Evolutionary conservation across 106 monocot genomes (phyloP).

Genomic region (Hemerocallis citrina): DNA sequence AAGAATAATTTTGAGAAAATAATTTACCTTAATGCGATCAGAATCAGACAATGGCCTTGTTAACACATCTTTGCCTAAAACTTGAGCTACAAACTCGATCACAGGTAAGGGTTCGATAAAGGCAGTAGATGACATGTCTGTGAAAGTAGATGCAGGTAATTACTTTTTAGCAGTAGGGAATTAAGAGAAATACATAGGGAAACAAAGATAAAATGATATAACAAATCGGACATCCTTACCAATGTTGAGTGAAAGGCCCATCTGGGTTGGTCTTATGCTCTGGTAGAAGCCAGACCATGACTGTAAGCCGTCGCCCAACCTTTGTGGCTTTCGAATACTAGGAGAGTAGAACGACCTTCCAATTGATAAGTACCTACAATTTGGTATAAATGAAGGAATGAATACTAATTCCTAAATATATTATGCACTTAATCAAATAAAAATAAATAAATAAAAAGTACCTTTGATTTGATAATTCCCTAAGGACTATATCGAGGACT

Average conservation of each 20-base stretch:
- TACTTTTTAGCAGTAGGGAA: background rate
- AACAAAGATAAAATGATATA: background rate
- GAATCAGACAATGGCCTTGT: conserved; percentile 79
- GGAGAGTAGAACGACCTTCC: conserved; percentile 88
- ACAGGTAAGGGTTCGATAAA: conserved; percentile 95
- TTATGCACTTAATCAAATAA: background rate
- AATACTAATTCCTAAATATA: too few relatives aligned
- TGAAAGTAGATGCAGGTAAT: background rate
- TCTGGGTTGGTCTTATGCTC: conserved; percentile 89
- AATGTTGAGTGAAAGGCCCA: conserved; percentile 91
- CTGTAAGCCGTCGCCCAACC: conserved; percentile 79
- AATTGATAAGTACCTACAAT: conserved; percentile 52
- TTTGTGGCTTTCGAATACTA: conserved; percentile 68
- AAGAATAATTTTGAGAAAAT: too few relatives aligned
- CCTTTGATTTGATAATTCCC: conserved; percentile 63
- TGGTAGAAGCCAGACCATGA: conserved; percentile 94
- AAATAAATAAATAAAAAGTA: conserved; percentile 7
- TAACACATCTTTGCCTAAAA: conserved; percentile 63
- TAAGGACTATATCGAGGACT: conserved; percentile 78
- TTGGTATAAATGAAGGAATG: background rate
- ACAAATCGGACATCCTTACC: conserved; percentile 33
- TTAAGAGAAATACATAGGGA: too few relatives aligned
- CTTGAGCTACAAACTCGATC: conserved; percentile 78
- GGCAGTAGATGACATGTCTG: conserved; percentile 89
- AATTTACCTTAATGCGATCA: conserved; percentile 90